A percentile compares a stretch with the other conserved stretches of the same genome.
Evolutionary conservation across 176 grass and related monocot genomes (phyloP).

Genomic region (Oryza nivara): DNA sequence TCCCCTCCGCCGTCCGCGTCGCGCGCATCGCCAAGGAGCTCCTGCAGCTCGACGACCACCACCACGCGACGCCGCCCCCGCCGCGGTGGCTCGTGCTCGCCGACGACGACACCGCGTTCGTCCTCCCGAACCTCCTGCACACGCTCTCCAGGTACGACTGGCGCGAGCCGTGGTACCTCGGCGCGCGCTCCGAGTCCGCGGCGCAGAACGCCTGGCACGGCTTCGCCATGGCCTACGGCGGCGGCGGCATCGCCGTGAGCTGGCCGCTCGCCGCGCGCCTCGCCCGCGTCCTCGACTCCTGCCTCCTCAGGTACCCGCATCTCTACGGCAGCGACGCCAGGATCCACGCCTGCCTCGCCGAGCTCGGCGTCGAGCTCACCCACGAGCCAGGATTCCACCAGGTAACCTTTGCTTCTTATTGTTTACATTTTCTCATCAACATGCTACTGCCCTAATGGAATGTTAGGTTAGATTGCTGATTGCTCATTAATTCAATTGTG

Average conservation of each 20-base stretch:
- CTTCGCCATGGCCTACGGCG: constrained; percentile 84
- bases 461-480: neutral
- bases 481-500: neutral
- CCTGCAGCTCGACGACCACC: constrained; percentile 32
- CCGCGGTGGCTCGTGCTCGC: constrained; percentile 81
- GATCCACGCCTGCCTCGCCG: constrained; percentile 76
- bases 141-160: constrained; percentile 73
- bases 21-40: constrained; percentile 90
- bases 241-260: constrained; percentile 83
- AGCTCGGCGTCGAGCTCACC: constrained; percentile 92
- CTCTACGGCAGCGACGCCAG: constrained; percentile 86
- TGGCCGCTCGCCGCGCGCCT: constrained; percentile 76
- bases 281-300: constrained; percentile 66
- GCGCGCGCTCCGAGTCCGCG: constrained; percentile 71
- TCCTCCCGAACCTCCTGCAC: constrained; percentile 72
- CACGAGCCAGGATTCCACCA: constrained; percentile 92
- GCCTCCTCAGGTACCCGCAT: constrained; percentile 85
- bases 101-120: constrained; percentile 91
- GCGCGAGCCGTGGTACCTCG: constrained; percentile 81
- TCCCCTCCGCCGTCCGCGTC: constrained; percentile 79
- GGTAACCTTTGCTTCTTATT: constrained; percentile 40
- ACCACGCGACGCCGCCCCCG: neutral
- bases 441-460: neutral
- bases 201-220: constrained; percentile 75
- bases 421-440: neutral